Conservation (phyloP, 2,329 filamentous ascomycete genomes). For the Helotiales sp. region DNA sequence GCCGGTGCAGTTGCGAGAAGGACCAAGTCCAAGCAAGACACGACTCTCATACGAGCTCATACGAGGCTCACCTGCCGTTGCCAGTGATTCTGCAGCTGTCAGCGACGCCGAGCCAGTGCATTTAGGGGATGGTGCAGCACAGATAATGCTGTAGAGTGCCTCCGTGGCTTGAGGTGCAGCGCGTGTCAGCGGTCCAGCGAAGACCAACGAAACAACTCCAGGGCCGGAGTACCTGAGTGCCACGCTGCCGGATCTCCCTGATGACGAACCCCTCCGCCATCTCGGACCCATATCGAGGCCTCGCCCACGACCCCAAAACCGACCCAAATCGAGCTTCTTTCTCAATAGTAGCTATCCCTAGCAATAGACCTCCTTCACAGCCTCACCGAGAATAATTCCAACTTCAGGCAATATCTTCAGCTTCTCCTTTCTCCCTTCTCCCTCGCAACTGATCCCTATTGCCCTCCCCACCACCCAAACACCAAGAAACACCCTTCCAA, state of each 20-base stretch:
- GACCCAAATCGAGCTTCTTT: neutral
- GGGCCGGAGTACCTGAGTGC: neutral
- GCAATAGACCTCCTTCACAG: neutral
- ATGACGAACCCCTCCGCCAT: neutral
- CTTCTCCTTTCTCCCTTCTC: neutral
- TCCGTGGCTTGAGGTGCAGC: too few relatives aligned
- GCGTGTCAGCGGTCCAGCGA: too few relatives aligned
- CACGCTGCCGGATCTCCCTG: conserved; percentile 2
- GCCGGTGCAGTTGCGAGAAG: neutral
- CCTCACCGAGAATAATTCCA: neutral
- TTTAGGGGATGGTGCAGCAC: neutral
- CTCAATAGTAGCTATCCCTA: neutral
- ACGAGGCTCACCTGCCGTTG: too few relatives aligned
- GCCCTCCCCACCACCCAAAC: neutral
- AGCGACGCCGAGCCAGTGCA: neutral
- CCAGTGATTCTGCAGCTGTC: too few relatives aligned
- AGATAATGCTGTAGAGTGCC: neutral
- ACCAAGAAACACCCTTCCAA: neutral
- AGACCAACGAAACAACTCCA: too few relatives aligned
- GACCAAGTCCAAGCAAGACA: neutral
- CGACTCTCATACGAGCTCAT: too few relatives aligned
- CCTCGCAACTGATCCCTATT: neutral
- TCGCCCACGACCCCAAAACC: neutral
- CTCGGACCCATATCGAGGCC: neutral
- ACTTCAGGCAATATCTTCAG: too few relatives aligned